Base-by-base conservation (phyloP, 805 yeast species). In the Kuraishia cidri region DNA sequence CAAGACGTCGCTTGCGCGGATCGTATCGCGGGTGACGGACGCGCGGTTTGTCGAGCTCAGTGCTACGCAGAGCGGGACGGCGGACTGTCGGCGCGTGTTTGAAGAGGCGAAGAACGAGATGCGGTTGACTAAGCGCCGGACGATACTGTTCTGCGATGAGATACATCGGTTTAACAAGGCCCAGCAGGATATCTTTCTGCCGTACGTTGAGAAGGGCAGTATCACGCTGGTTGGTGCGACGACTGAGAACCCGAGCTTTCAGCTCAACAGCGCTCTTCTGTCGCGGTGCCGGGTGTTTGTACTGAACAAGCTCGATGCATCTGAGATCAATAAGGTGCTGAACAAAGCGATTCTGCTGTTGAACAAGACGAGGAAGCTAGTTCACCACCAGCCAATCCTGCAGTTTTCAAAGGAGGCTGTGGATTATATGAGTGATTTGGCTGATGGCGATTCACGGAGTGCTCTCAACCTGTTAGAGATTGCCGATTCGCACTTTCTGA, bases 181-280 rank as follows among this genome's bases (percentile, higher is more conserved):
- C 0, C 98, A 92, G 48, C 98, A 92, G 52, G 97, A 92, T 53
- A 69, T 78, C 30, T 71, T 94, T 30, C 59, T 92, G 25, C 92
- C 94, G 0, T 77, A 74, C 39, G 79, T 90, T 1, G 99, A 92
- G 51, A 62, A 72, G 19, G 97, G 97, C 3, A 75, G 75, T 33
- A 74, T 88, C 28, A 74, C 77, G 1, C 64, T 92, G 27, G 75
- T 90, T 32, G 98, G 98, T 4, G 97, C 97, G n/a, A 92, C 98
- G 0, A 88, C 97, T 0, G 98, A 92, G 50, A 92, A 92, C 50
- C 96, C 97, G 4, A 75, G 82, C 30, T 79, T 81, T 45, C 79
- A 85, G 45, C 57, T 92, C 26, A 77, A 87, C 38, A 73, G 80
- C 34, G 97, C 97, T 0, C 60, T 92, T 22, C 52, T 86, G 18